Evolutionary conservation across 2,329 filamentous ascomycete species (phyloP).

Genomic region (Fusarium palustre): DNA sequence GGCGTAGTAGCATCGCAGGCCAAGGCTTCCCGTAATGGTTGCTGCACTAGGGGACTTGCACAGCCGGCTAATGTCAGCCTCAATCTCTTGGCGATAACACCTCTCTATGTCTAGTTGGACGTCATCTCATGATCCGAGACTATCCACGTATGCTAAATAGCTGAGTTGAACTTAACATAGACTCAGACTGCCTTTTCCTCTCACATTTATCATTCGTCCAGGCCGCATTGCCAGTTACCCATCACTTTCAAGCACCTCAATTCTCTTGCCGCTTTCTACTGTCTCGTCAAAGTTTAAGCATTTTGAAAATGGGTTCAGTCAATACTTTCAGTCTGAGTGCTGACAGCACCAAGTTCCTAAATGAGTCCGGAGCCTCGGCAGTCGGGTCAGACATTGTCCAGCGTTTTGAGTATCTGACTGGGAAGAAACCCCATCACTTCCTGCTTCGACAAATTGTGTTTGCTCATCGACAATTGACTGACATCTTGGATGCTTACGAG

Average conservation of each 20-base stretch:
- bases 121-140: background rate
- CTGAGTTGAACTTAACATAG: background rate
- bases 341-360: slow-evolving; percentile 4
- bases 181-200: background rate
- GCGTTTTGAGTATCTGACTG: background rate
- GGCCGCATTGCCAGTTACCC: background rate
- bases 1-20: background rate
- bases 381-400: background rate
- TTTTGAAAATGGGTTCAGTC: background rate
- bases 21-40: background rate
- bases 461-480: slow-evolving; percentile 8
- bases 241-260: background rate
- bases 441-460: slow-evolving; percentile 2
- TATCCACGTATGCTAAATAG: slow-evolving; percentile 6
- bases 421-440: slow-evolving; percentile 7
- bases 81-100: background rate
- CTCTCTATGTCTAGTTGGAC: background rate
- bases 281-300: background rate
- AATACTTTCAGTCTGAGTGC: slow-evolving; percentile 5
- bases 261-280: background rate
- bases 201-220: background rate
- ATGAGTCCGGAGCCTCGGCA: background rate
- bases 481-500: slow-evolving; percentile 10
- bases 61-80: slow-evolving; percentile 1
- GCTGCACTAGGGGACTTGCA: slow-evolving; percentile 8